Conservation (phyloP, 768 basidiomycete genomes). For the Sporobolomyces phaffii region DNA sequence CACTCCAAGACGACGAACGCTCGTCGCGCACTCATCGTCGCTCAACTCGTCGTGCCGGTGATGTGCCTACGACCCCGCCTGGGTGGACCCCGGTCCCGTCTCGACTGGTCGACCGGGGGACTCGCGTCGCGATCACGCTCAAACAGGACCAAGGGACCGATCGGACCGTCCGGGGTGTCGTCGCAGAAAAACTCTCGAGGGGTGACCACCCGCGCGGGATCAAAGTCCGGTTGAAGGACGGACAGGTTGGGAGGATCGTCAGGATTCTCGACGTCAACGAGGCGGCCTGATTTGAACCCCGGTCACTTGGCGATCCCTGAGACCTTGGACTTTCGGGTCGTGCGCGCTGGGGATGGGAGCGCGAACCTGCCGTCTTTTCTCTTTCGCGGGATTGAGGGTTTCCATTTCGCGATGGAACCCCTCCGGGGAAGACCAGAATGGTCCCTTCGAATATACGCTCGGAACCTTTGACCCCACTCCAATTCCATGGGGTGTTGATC, state of each 20-base stretch:
- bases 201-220: constrained; percentile 36
- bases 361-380: too few relatives aligned
- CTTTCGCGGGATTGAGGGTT: too few relatives aligned
- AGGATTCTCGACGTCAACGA: background rate
- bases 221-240: constrained; percentile 25
- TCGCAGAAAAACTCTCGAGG: constrained; percentile 22
- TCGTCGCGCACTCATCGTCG: background rate
- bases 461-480: too few relatives aligned
- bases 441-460: too few relatives aligned
- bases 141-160: constrained; percentile 36
- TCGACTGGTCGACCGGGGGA: background rate
- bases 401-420: too few relatives aligned
- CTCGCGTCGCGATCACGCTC: constrained; percentile 19
- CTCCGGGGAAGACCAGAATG: too few relatives aligned
- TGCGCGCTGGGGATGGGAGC: too few relatives aligned
- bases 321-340: too few relatives aligned
- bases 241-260: constrained; percentile 30
- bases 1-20: too few relatives aligned
- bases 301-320: too few relatives aligned
- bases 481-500: too few relatives aligned
- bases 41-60: background rate
- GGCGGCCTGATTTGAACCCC: too few relatives aligned
- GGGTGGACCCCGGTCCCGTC: constrained; percentile 8
- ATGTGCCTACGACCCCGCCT: background rate
- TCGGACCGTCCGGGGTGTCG: constrained; percentile 19